A percentile compares a stretch with the other conserved stretches of the same genome.
Conservation (phyloP, 257 asterid genomes). For the Plectranthus barbatus region DNA sequence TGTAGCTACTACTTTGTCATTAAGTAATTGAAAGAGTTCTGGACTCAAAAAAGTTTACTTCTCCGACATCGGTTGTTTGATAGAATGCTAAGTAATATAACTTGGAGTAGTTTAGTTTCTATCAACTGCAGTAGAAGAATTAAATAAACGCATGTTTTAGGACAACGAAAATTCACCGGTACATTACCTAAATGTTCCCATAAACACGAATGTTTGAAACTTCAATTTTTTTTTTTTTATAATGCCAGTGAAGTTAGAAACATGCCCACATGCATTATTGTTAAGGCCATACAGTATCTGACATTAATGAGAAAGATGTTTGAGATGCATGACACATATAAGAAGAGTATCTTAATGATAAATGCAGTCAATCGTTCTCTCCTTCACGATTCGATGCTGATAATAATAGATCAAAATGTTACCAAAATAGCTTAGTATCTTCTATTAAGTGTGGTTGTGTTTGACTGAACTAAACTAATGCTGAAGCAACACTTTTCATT, state of each 20-base stretch:
- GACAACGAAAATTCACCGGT: too few relatives aligned
- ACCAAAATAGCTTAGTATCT: neutral
- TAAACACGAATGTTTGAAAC: too few relatives aligned
- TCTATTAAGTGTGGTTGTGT: neutral
- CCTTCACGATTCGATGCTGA: neutral
- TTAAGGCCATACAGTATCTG: too few relatives aligned
- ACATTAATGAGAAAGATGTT: neutral
- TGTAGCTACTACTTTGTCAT: neutral
- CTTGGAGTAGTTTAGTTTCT: too few relatives aligned
- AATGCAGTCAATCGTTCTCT: neutral
- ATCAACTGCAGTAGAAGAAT: too few relatives aligned
- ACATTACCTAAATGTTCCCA: too few relatives aligned
- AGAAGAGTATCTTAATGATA: neutral
- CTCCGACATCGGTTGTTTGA: too few relatives aligned
- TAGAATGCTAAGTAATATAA: too few relatives aligned
- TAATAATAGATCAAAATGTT: neutral
- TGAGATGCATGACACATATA: neutral
- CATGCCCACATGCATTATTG: too few relatives aligned
- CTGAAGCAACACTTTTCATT: conserved; percentile 23
- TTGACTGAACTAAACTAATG: conserved; percentile 3
- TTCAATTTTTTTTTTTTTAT: too few relatives aligned
- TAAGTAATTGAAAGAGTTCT: neutral
- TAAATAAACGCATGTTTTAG: too few relatives aligned
- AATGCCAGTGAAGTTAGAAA: neutral
- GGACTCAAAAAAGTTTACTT: neutral